Evolutionary conservation across 495 filamentous ascomycete species (phyloP), one percentile per base, ranked within the genome.

Genomic region (Aspergillus taichungensis): DNA sequence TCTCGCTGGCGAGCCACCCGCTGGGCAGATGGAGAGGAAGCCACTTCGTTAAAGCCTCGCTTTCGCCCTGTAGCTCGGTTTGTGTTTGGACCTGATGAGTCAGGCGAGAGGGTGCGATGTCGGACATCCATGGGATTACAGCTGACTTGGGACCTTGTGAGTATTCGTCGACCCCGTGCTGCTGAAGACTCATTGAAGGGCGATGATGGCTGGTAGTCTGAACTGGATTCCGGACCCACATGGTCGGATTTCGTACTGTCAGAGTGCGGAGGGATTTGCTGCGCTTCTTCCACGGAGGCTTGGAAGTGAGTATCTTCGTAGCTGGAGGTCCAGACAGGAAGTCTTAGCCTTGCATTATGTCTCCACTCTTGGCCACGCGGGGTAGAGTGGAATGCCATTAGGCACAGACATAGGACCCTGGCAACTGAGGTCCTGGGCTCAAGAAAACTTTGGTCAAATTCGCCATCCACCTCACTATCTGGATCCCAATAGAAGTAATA

Each of bases 401-500:
- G 38, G 42, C 50, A 63, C 0, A 60, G 49, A 45, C 42, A 63
- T 8, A 66, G 30, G 3, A 43, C 40, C 11, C 55, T 45, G 1
- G 43, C 49, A 40, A 66, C 31, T 13, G 55, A 41, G 2, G 49
- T 63, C 6, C 30, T 52, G 7, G 40, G 37, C 8, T 34, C 27
- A 13, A 43, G 13, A 5, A 35, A 38, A 37, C 4, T 36, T 11
- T 8, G 6, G 7, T 52, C 37, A 28, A 6, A 34, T 12, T 54
- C 51, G 5, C 42, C 8, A 40, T 56, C 43, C 30, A 65, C 43
- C 43, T 71, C 60, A 6, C 47, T 53, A 24, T 61, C 59, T 1
- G 59, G 64, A 37, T 68, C 56, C 46, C 51, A 56, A 11, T 64
- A 45, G 40, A 56, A 51, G 46, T 72, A 72, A 37, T 67, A 64